phyloP scores from a whole-genome alignment of 2,329 filamentous ascomycete species.

The Colletotrichum sp. region DNA sequence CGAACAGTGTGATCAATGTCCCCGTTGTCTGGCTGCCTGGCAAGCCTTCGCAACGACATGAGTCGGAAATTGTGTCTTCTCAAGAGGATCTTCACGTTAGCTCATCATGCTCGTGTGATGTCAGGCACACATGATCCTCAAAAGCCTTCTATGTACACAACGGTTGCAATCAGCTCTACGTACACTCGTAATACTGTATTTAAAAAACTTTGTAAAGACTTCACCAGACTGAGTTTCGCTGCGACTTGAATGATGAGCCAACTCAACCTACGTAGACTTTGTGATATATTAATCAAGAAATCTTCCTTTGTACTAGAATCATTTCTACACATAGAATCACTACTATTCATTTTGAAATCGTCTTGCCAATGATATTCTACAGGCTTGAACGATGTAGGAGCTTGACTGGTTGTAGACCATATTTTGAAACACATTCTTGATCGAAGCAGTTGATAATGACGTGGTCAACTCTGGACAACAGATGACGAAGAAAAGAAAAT shows the following conservation, averaged over 20 bases:
- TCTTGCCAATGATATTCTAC: no score
- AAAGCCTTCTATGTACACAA: accelerated
- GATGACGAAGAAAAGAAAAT: accelerated
- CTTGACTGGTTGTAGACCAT: no score
- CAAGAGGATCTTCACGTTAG: accelerated
- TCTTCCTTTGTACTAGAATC: no score
- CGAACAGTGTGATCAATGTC: accelerated
- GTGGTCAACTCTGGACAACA: no score
- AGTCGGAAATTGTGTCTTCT: not conserved
- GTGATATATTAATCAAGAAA: accelerated
- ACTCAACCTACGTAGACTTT: accelerated
- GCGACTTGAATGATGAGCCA: no score
- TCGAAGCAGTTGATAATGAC: no score
- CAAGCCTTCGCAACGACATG: no score
- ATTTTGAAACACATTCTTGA: accelerated
- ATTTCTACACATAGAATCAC: no score
- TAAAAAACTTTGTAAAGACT: not conserved
- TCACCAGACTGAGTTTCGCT: not conserved
- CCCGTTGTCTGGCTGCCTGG: no score
- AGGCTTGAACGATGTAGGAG: no score
- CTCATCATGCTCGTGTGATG: not conserved
- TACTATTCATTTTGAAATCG: accelerated
- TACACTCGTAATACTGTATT: not conserved
- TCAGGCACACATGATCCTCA: accelerated
- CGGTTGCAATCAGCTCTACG: no score